Conservation (phyloP, 345 rosid genomes). For the Boechera stricta region DNA sequence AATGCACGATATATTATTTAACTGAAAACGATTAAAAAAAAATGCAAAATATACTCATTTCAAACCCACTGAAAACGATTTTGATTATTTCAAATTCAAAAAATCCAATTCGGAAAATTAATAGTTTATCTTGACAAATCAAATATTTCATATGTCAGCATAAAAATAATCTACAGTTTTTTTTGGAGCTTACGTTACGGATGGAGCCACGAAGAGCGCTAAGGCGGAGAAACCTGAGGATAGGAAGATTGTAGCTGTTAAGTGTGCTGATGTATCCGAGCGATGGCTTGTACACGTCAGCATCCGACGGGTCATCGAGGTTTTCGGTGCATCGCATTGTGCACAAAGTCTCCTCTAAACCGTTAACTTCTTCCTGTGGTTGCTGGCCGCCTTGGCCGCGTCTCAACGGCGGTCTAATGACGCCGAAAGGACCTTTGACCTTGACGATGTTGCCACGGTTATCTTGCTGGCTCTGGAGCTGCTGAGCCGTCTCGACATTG, state of each 20-base stretch:
- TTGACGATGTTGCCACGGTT: conserved; percentile 58
- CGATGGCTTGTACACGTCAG: conserved; percentile 55
- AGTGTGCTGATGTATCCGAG: conserved; percentile 59
- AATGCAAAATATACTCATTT: background rate
- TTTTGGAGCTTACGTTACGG: conserved; percentile 30
- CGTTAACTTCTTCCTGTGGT: conserved; percentile 43
- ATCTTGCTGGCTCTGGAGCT: conserved; percentile 54
- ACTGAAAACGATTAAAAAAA: background rate
- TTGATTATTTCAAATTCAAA: background rate
- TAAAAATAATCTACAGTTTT: background rate
- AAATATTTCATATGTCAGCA: background rate
- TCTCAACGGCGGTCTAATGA: conserved; percentile 52
- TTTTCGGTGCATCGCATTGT: conserved; percentile 55
- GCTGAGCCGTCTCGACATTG: conserved; percentile 45
- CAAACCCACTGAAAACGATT: background rate
- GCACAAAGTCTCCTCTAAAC: conserved; percentile 70
- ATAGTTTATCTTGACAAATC: background rate
- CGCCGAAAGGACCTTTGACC: conserved; percentile 50
- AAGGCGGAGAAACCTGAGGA: conserved; percentile 54
- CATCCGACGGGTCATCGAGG: conserved; percentile 55
- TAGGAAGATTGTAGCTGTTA: conserved; percentile 62
- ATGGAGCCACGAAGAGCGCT: conserved; percentile 58
- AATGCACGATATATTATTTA: background rate
- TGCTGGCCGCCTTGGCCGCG: conserved; percentile 28
- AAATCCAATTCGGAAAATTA: background rate